Percentiles rank a stretch among this genome's conserved stretches.
Evolutionary conservation across 1,284 basidiomycete genomes (phyloP).

Genomic region (Malassezia caprae): DNA sequence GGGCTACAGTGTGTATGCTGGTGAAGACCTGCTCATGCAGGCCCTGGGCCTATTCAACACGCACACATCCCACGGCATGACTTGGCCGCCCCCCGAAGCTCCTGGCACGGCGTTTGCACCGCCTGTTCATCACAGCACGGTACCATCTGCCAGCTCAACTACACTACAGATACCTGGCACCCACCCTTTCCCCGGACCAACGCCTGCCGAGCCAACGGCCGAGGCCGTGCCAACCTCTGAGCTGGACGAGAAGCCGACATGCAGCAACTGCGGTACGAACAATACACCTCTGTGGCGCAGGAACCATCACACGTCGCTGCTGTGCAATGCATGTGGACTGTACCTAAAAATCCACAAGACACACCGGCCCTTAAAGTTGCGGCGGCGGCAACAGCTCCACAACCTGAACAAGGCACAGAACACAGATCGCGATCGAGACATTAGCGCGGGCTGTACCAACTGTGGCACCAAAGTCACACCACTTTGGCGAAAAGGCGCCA

Average conservation of each 20-base stretch:
- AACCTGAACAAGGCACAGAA: constrained; percentile 10
- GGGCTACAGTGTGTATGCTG: constrained; percentile 5
- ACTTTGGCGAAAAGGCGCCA: constrained; percentile 41
- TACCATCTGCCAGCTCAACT: neutral
- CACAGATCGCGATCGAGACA: neutral
- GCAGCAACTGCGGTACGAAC: constrained; percentile 43
- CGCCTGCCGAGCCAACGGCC: neutral
- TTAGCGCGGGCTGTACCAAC: constrained; percentile 34
- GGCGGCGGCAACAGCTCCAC: constrained; percentile 25
- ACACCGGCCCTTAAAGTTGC: constrained; percentile 24
- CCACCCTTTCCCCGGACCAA: neutral
- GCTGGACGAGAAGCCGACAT: constrained; percentile 19
- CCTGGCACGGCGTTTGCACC: neutral
- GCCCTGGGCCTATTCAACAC: neutral
- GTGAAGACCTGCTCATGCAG: neutral
- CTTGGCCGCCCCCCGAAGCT: neutral
- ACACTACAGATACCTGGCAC: neutral
- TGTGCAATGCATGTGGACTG: constrained; percentile 46
- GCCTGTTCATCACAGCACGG: neutral
- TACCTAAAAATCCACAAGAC: constrained; percentile 44
- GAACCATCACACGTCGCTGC: constrained; percentile 33
- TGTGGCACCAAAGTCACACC: constrained; percentile 45
- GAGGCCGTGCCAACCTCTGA: neutral
- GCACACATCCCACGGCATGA: neutral
- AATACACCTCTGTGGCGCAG: constrained; percentile 42